phyloP scores from a whole-genome alignment of 2,329 filamentous ascomycete species.

The Trichoderma hamatum region DNA sequence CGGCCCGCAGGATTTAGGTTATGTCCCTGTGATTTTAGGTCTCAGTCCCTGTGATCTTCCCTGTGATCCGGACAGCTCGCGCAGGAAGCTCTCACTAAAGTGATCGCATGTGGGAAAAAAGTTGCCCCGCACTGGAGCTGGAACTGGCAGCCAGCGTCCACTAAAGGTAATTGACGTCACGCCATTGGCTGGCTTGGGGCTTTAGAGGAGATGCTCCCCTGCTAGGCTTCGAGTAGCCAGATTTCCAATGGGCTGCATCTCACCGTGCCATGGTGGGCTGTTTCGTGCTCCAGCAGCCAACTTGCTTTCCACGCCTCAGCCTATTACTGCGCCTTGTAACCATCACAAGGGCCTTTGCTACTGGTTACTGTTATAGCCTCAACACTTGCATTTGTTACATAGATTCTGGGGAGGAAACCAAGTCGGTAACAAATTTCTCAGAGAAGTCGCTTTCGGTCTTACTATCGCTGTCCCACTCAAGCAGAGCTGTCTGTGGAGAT shows the following conservation, averaged over 20 bases:
- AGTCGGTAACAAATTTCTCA: not conserved
- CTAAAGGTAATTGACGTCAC: conserved; percentile 28
- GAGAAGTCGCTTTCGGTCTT: not conserved
- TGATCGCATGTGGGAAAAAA: conserved; percentile 11
- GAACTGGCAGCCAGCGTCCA: not conserved
- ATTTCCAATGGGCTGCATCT: not conserved
- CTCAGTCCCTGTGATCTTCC: conserved; percentile 42
- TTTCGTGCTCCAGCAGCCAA: not conserved
- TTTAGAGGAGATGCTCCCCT: not conserved
- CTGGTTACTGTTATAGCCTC: not conserved
- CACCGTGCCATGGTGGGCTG: not conserved
- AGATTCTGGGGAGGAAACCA: not conserved
- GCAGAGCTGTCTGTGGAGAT: conserved; percentile 10
- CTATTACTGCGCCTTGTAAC: not conserved
- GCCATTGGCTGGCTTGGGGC: conserved; percentile 24
- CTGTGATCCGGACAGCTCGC: conserved; percentile 35
- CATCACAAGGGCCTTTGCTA: not conserved
- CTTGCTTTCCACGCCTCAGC: not conserved
- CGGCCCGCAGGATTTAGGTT: conserved; percentile 23
- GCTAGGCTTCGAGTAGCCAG: not conserved
- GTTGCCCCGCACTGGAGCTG: conserved; percentile 16
- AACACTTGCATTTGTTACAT: not conserved
- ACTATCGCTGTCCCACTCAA: conserved; percentile 5
- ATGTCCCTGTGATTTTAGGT: conserved; percentile 32
- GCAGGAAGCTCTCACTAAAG: conserved; percentile 14